These are phyloP conservation scores for Metschnikowia shivogae DNA, from an alignment of 805 yeast species.

Conservation along the genomic window DNA sequence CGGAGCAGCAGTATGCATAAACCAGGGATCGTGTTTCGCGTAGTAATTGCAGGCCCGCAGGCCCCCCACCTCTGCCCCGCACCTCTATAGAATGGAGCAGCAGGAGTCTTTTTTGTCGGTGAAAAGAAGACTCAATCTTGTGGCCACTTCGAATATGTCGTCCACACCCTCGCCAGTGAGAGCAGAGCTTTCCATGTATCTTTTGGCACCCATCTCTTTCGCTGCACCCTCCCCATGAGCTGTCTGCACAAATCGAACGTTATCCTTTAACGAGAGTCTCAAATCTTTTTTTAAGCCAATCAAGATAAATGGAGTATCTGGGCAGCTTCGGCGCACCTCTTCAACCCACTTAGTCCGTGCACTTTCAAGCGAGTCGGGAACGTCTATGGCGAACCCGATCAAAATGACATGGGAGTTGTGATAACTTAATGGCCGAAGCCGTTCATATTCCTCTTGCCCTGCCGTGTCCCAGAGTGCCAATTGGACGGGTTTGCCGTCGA, in stretches of 20 bases:
- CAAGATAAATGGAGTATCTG: conserved; percentile 68
- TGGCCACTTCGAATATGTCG: conserved; percentile 88
- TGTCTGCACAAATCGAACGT: conserved; percentile 46
- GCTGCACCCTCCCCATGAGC: conserved; percentile 70
- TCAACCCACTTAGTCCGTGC: conserved; percentile 84
- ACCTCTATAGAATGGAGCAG: conserved; percentile 27
- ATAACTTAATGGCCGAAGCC: conserved; percentile 83
- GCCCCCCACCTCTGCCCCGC: conserved; percentile 5
- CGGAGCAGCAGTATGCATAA: too few species aligned
- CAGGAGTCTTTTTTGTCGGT: conserved; percentile 28
- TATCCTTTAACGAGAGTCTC: conserved; percentile 42
- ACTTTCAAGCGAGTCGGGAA: conserved; percentile 78
- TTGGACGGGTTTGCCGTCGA: conserved; percentile 88
- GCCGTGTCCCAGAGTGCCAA: conserved; percentile 94
- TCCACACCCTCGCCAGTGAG: conserved; percentile 94
- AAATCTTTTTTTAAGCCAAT: conserved; percentile 86
- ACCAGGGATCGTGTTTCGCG: too few species aligned
- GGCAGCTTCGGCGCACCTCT: conserved; percentile 78
- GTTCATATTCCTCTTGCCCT: conserved; percentile 93
- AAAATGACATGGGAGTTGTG: conserved; percentile 82
- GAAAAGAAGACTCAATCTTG: conserved; percentile 67
- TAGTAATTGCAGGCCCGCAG: neutral
- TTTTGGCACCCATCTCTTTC: conserved; percentile 73
- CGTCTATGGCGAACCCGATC: conserved; percentile 82
- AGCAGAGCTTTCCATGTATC: conserved; percentile 84